Evolutionary conservation across 345 rosid species (phyloP), one percentile per base, ranked within the genome.

Genomic region (Acer negundo): DNA sequence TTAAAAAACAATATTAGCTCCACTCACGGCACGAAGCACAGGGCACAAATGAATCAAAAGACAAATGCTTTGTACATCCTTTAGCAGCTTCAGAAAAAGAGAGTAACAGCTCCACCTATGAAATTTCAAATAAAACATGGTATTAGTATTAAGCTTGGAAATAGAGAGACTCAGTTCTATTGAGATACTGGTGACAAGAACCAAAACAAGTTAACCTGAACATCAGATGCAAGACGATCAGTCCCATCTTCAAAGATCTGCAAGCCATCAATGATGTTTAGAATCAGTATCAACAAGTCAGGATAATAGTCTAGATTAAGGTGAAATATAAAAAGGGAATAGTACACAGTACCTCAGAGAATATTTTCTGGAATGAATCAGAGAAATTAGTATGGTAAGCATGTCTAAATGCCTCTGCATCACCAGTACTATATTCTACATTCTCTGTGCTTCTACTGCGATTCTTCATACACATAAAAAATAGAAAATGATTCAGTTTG

Each of bases 21-120:
- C 47, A 88, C 98, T 84, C 74, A 93, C 98, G 85, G 56, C 98
- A 95, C 49, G 88, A 86, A 89, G 92, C 93, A 76, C 98, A 95
- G 19, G 89, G 91, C 71, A 93, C 89, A 83, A 77, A 88, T 65
- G 98, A 91, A 80, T 90, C 87, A 86, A 95, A 89, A 74, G 89
- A 78, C 67, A 92, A 82, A 81, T 86, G 82, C 82, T 93, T 95
- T 75, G 90, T 89, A 87, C 98, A 95, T 73, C 98, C 98, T 78
- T 81, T 85, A 35, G 90, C 90, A 84, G 98, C 95, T 88, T 95
- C 98, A 72, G 87, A 79, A 81, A 95, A 89, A 84, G 97, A 90
- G 73, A 95, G 97, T 44, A 66, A 62, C 73, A 95, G 72, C 77
- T 92, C 97, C 81, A 82, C 89, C 98, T 95, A 56, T 38, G 38